Evolutionary conservation across 768 basidiomycete genomes (phyloP).

Genomic region (Thelephora ganbajun): DNA sequence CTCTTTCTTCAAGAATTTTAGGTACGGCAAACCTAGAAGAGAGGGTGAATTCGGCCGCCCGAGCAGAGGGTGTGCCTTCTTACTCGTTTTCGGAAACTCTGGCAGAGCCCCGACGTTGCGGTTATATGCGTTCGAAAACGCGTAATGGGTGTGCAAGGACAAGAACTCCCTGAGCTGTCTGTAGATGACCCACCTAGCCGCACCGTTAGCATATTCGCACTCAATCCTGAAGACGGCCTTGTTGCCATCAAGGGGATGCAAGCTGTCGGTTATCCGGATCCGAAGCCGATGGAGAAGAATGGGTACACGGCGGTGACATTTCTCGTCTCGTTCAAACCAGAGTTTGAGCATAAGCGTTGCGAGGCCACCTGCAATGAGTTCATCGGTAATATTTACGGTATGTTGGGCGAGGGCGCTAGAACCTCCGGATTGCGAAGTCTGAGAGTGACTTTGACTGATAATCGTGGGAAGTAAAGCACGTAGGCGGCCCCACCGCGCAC

Average conservation of each 20-base stretch:
- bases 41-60: background rate
- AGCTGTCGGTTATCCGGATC: slow-evolving; percentile 74
- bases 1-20: slow-evolving; percentile 71
- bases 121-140: slow-evolving; percentile 69
- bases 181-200: slow-evolving; percentile 89
- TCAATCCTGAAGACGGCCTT: slow-evolving; percentile 84
- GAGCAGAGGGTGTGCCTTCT: background rate
- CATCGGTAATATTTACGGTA: slow-evolving; percentile 66
- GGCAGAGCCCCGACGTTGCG: slow-evolving; percentile 67
- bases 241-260: slow-evolving; percentile 63
- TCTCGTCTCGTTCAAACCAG: slow-evolving; percentile 83
- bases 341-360: slow-evolving; percentile 66
- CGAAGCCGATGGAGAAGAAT: slow-evolving; percentile 67
- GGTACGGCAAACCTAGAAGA: slow-evolving; percentile 65
- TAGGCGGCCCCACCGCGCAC: slow-evolving; percentile 45
- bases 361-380: slow-evolving; percentile 68
- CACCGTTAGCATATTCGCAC: slow-evolving; percentile 93
- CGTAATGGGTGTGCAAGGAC: slow-evolving; percentile 80
- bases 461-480: slow-evolving; percentile 53
- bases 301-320: slow-evolving; percentile 68
- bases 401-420: slow-evolving; percentile 37
- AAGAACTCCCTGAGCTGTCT: slow-evolving; percentile 87
- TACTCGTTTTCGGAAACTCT: slow-evolving; percentile 81
- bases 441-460: slow-evolving; percentile 20
- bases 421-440: slow-evolving; percentile 16